Evolutionary conservation across 495 filamentous ascomycete species (phyloP).

Genomic region (Podospora anserina): DNA sequence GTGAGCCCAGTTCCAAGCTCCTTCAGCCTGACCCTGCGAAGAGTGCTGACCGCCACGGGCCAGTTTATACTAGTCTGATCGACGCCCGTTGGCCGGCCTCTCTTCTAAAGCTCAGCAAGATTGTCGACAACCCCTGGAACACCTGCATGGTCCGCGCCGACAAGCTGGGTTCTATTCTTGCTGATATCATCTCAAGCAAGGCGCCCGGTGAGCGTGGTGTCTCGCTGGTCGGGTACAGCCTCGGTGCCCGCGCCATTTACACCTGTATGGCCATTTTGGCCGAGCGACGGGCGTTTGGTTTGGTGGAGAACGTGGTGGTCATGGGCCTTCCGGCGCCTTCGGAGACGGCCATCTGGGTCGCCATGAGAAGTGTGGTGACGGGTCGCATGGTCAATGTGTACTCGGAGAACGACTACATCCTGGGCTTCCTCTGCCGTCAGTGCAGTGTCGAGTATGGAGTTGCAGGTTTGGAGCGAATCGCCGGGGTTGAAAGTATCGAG

Average conservation of each 20-base stretch:
- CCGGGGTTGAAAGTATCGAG: conserved; percentile 54
- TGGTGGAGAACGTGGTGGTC: conserved; percentile 80
- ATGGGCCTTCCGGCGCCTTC: conserved; percentile 78
- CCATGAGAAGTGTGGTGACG: conserved; percentile 54
- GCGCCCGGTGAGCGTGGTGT: conserved; percentile 87
- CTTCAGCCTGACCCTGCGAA: background rate
- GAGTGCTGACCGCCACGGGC: conserved; percentile 42
- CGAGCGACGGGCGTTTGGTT: conserved; percentile 73
- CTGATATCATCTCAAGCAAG: conserved; percentile 83
- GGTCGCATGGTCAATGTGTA: conserved; percentile 59
- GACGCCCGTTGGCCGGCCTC: conserved; percentile 72
- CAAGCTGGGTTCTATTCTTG: conserved; percentile 80
- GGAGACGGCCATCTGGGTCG: conserved; percentile 50
- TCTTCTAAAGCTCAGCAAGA: conserved; percentile 71
- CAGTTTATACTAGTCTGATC: conserved; percentile 68
- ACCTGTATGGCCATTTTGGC: conserved; percentile 73
- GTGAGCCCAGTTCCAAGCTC: conserved; percentile 31
- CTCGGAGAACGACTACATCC: conserved; percentile 57
- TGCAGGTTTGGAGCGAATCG: conserved; percentile 54
- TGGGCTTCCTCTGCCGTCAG: conserved; percentile 57
- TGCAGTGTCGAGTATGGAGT: conserved; percentile 54
- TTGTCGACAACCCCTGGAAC: conserved; percentile 89
- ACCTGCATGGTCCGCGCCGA: conserved; percentile 77
- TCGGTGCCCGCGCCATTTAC: conserved; percentile 89
- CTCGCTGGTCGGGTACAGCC: conserved; percentile 80